Conservation (phyloP, 2,329 filamentous ascomycete species). For the Scopulariopsis brevicaulis region DNA sequence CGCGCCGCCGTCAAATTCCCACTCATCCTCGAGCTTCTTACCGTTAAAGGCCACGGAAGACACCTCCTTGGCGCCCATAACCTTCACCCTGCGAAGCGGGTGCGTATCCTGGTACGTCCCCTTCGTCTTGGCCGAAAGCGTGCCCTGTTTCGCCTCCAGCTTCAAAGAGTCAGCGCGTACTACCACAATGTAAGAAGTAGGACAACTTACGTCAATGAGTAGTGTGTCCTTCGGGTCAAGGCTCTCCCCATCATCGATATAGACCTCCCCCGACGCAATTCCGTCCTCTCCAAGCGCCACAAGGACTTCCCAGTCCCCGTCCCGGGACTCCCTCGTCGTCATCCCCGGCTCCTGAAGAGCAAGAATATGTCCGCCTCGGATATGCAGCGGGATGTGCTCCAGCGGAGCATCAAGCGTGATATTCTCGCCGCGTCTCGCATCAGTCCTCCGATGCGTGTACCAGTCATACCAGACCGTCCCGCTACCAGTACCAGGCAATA, state of each 20-base stretch:
- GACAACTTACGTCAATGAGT: conserved; percentile 31
- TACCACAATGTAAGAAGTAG: not conserved
- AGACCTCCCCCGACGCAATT: conserved; percentile 54
- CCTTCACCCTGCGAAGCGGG: conserved; percentile 47
- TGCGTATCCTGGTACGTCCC: conserved; percentile 47
- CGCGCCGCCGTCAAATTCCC: conserved; percentile 34
- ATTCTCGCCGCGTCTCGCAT: conserved; percentile 10
- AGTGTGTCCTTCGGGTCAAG: conserved; percentile 46
- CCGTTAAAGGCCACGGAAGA: conserved; percentile 41
- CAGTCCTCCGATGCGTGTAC: conserved; percentile 33
- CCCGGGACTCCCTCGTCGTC: conserved; percentile 52
- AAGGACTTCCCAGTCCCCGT: conserved; percentile 58
- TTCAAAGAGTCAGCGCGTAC: conserved; percentile 7
- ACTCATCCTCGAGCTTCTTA: conserved; percentile 23
- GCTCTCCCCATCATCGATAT: conserved; percentile 67
- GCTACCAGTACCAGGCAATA: conserved; percentile 25
- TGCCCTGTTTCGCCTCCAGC: conserved; percentile 28
- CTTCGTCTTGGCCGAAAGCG: conserved; percentile 31
- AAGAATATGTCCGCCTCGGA: conserved; percentile 54
- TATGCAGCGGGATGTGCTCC: conserved; percentile 51
- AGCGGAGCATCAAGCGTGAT: conserved; percentile 10
- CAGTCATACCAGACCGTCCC: conserved; percentile 38
- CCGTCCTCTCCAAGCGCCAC: conserved; percentile 54
- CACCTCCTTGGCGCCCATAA: conserved; percentile 41
- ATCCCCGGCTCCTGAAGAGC: conserved; percentile 47